These are phyloP conservation scores for Petasospora fabianii DNA, from an alignment of 1,139 yeast genomes.

Conservation along the genomic window DNA sequence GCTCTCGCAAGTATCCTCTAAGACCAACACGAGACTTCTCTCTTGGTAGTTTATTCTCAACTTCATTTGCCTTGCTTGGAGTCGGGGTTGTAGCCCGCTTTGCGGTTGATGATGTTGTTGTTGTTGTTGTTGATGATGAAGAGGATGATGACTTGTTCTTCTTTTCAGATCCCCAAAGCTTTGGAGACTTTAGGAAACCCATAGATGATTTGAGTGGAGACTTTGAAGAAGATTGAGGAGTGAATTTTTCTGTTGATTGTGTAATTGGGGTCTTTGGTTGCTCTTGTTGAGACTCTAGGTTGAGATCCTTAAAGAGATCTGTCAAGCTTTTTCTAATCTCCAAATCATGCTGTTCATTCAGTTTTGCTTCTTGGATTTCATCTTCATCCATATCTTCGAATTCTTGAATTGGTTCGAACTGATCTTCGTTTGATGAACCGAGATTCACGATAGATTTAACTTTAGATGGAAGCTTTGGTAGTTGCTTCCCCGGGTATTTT, in stretches of 20 bases:
- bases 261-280: constrained; percentile 4
- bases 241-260: constrained; percentile 2
- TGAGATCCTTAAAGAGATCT: constrained; percentile 17
- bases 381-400: constrained; percentile 23
- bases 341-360: constrained; percentile 17
- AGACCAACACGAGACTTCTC: constrained; percentile 75
- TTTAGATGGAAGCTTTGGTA: constrained; percentile 63
- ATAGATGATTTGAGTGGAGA: not conserved
- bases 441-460: constrained; percentile 32
- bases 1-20: constrained; percentile 61
- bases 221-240: constrained; percentile 5
- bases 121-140: not conserved
- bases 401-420: no score
- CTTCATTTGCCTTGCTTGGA: constrained; percentile 10
- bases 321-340: constrained; percentile 18
- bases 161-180: constrained; percentile 2
- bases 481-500: constrained; percentile 65
- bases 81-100: not conserved
- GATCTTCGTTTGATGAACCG: constrained; percentile 19
- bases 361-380: constrained; percentile 25
- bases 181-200: constrained; percentile 10
- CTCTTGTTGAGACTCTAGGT: constrained; percentile 9
- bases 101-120: not conserved
- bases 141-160: constrained; percentile 1
- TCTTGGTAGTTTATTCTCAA: constrained; percentile 36